Conservation (phyloP, 2,329 filamentous ascomycete species). For the Pestalotiopsis fici region DNA sequence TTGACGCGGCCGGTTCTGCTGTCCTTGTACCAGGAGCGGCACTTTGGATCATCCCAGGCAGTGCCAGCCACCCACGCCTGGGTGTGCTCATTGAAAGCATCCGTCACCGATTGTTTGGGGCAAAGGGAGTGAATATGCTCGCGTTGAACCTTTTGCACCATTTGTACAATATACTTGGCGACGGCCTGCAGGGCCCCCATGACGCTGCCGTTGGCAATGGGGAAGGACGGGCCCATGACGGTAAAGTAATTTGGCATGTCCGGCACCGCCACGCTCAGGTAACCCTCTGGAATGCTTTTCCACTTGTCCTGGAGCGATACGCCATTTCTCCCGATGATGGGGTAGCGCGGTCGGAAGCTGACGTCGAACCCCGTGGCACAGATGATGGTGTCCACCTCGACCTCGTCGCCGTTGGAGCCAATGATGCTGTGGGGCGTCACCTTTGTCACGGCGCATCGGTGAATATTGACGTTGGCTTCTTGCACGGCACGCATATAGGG, state of each 20-base stretch:
- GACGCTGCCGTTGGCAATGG: slow-evolving; percentile 25
- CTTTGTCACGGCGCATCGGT: not conserved
- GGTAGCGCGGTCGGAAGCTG: slow-evolving; percentile 15
- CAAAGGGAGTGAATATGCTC: slow-evolving; percentile 23
- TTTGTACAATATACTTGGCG: slow-evolving; percentile 29
- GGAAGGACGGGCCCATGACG: slow-evolving; percentile 25
- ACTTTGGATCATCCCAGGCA: slow-evolving; percentile 21
- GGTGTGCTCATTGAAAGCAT: slow-evolving; percentile 30
- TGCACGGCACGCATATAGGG: not conserved
- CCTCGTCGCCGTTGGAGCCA: not conserved
- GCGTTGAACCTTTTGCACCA: slow-evolving; percentile 26
- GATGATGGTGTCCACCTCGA: not conserved
- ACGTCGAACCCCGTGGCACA: slow-evolving; percentile 6
- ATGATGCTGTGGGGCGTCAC: not conserved
- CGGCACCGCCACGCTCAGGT: slow-evolving; percentile 10
- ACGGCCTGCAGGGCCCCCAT: slow-evolving; percentile 24
- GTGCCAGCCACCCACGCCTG: slow-evolving; percentile 26
- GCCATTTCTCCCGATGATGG: slow-evolving; percentile 20
- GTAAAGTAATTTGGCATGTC: slow-evolving; percentile 18
- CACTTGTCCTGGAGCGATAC: slow-evolving; percentile 18
- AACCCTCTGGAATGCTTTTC: slow-evolving; percentile 15
- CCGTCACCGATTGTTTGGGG: slow-evolving; percentile 22
- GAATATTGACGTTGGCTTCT: not conserved
- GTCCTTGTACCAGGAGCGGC: slow-evolving; percentile 28
- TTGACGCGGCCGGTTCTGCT: slow-evolving; percentile 22